Percentiles rank a stretch among this genome's conserved stretches.
These are phyloP conservation scores for Elaeis guineensis DNA, from an alignment of 176 grass and related monocot genomes.

Conservation along the genomic window DNA sequence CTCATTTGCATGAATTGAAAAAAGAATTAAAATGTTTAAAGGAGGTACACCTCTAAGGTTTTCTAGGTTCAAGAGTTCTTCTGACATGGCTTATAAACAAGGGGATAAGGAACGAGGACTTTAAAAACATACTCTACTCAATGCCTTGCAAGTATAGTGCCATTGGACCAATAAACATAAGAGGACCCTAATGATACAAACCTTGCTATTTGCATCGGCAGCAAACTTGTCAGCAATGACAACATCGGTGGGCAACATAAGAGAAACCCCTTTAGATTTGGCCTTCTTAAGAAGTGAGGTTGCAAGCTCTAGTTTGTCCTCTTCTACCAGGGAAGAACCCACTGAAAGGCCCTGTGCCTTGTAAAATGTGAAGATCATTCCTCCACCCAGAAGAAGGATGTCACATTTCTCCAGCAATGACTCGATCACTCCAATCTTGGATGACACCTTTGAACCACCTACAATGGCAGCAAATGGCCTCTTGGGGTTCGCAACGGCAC, in stretches of 20 bases:
- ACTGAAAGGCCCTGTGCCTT: conserved; percentile 38
- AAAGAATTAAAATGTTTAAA: too few species aligned
- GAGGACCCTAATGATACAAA: conserved; percentile 1
- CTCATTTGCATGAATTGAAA: too few species aligned
- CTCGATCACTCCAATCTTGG: conserved; percentile 45
- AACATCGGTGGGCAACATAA: conserved; percentile 36
- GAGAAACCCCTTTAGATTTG: conserved; percentile 33
- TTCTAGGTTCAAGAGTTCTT: too few species aligned
- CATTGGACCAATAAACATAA: too few species aligned
- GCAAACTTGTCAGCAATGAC: conserved; percentile 33
- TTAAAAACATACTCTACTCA: too few species aligned
- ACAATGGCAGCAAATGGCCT: conserved; percentile 41
- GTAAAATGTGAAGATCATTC: conserved; percentile 63
- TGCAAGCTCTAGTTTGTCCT: conserved; percentile 42
- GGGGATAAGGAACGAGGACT: too few species aligned
- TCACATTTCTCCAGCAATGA: conserved; percentile 37
- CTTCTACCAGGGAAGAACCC: conserved; percentile 38
- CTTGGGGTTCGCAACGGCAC: conserved; percentile 37
- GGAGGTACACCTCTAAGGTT: too few species aligned
- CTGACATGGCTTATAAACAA: too few species aligned
- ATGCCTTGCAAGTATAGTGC: too few species aligned
- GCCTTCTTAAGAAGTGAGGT: conserved; percentile 34
- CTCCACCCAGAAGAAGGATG: conserved; percentile 50
- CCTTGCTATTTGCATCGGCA: conserved; percentile 34
- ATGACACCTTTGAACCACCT: conserved; percentile 48